These are phyloP conservation scores for Lentinula sp. DNA, from an alignment of 768 basidiomycete genomes.

Conservation along the genomic window DNA sequence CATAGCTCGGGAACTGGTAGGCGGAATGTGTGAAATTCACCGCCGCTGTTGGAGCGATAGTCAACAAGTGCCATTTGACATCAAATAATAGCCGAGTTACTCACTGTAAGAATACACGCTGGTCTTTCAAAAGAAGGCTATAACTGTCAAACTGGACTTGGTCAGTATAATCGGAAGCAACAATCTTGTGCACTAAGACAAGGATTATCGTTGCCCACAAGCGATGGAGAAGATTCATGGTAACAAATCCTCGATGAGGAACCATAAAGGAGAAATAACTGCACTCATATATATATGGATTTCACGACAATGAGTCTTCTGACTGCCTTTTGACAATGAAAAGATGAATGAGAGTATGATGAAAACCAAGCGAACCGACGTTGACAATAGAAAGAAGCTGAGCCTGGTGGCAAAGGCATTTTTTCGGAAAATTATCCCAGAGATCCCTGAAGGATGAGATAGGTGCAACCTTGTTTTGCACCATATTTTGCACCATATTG, in stretches of 20 bases:
- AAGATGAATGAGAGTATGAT: not conserved
- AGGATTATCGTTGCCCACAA: not conserved
- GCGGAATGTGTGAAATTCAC: slow-evolving; percentile 60
- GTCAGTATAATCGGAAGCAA: slow-evolving; percentile 19
- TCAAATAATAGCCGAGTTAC: slow-evolving; percentile 16
- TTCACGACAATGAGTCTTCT: not conserved
- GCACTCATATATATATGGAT: not conserved
- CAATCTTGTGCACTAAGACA: not conserved
- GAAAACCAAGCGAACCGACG: not conserved
- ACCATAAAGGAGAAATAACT: too few species aligned
- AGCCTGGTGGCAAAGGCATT: not conserved
- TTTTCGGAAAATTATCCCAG: not conserved
- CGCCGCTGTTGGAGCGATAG: slow-evolving; percentile 39
- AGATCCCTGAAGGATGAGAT: not conserved
- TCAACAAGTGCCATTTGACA: not conserved
- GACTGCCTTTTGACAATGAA: not conserved
- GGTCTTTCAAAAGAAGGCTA: slow-evolving; percentile 62
- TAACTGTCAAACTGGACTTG: slow-evolving; percentile 56
- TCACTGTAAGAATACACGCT: slow-evolving; percentile 71
- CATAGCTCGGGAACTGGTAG: slow-evolving; percentile 57
- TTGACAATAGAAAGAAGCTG: too few species aligned
- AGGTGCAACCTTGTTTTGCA: too few species aligned
- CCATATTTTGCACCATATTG: too few species aligned
- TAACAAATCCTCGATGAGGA: not conserved
- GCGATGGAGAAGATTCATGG: not conserved